These are phyloP conservation scores for Cladosporium sp. DNA, from an alignment of 2,329 filamentous ascomycete species.

Conservation along the genomic window DNA sequence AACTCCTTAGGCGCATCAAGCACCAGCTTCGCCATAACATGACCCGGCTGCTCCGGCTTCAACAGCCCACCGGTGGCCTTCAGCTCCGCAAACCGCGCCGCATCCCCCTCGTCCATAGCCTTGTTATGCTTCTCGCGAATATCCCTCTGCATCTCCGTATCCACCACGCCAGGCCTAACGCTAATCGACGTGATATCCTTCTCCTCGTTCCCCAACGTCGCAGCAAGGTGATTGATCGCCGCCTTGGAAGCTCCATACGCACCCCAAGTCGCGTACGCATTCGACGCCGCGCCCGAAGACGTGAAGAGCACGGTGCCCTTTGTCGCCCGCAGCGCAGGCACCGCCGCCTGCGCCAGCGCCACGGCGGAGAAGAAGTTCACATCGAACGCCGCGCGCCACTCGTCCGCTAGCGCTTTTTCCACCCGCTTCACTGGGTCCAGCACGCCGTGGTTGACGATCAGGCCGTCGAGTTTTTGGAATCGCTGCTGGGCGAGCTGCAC, in stretches of 20 bases:
- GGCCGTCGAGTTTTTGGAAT: conserved; percentile 67
- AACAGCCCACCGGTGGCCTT: conserved; percentile 70
- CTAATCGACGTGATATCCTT: conserved; percentile 68
- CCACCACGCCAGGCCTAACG: conserved; percentile 74
- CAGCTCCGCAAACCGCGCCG: conserved; percentile 62
- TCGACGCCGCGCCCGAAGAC: conserved; percentile 71
- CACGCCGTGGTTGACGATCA: conserved; percentile 85
- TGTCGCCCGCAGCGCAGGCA: conserved; percentile 63
- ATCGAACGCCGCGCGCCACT: conserved; percentile 74
- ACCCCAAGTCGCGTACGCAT: conserved; percentile 68
- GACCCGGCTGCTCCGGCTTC: conserved; percentile 76
- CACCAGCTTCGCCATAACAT: conserved; percentile 78
- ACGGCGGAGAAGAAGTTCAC: conserved; percentile 84
- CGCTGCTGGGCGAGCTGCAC: conserved; percentile 61
- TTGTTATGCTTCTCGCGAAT: conserved; percentile 68
- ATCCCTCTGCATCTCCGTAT: conserved; percentile 86
- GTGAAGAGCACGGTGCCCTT: conserved; percentile 72
- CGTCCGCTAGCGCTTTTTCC: conserved; percentile 60
- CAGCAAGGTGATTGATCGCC: conserved; percentile 72
- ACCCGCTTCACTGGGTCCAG: conserved; percentile 72
- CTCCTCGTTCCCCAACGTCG: conserved; percentile 73
- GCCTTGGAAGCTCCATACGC: conserved; percentile 81
- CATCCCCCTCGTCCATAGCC: conserved; percentile 55
- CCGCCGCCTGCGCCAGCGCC: conserved; percentile 69
- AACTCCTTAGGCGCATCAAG: conserved; percentile 62